phyloP scores from a whole-genome alignment of 2,329 filamentous ascomycete genomes.

The Nemania sp. region DNA sequence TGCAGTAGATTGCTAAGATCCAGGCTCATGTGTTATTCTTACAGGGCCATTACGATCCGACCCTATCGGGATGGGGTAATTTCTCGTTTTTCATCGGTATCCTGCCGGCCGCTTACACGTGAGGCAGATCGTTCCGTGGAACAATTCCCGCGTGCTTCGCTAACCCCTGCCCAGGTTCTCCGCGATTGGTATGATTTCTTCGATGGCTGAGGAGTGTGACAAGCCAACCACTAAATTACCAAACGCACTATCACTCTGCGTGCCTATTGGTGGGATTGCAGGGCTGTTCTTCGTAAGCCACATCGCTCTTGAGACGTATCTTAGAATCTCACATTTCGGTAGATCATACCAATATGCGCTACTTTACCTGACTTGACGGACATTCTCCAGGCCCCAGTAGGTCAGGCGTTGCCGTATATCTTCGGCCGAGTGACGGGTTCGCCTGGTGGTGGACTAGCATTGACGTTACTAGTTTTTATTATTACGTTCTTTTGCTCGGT shows the following conservation, averaged over 20 bases:
- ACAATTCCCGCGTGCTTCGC: neutral
- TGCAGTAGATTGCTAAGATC: neutral
- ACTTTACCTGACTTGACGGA: slow-evolving; percentile 57
- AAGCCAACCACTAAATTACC: slow-evolving; percentile 65
- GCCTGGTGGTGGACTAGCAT: slow-evolving; percentile 61
- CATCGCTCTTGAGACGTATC: neutral
- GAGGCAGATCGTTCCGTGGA: slow-evolving; percentile 29
- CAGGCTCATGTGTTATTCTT: neutral
- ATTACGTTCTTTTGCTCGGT: slow-evolving; percentile 71
- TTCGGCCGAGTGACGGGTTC: slow-evolving; percentile 64
- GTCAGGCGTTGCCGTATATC: slow-evolving; percentile 67
- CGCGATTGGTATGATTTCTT: slow-evolving; percentile 71
- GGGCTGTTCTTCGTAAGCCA: slow-evolving; percentile 63
- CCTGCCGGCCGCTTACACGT: slow-evolving; percentile 67
- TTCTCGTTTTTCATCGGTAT: slow-evolving; percentile 74
- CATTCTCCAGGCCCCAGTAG: slow-evolving; percentile 61
- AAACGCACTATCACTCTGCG: slow-evolving; percentile 62
- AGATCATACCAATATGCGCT: slow-evolving; percentile 64
- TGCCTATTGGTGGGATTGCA: slow-evolving; percentile 65
- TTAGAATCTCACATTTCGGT: slow-evolving; percentile 11
- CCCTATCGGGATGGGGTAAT: slow-evolving; percentile 67
- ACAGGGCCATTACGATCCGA: slow-evolving; percentile 66
- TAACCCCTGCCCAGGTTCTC: slow-evolving; percentile 57
- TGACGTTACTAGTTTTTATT: slow-evolving; percentile 66
- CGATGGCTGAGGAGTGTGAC: slow-evolving; percentile 71